Evolutionary conservation across 2,329 filamentous ascomycete species (phyloP).

Genomic region (Aspergillus flavus): DNA sequence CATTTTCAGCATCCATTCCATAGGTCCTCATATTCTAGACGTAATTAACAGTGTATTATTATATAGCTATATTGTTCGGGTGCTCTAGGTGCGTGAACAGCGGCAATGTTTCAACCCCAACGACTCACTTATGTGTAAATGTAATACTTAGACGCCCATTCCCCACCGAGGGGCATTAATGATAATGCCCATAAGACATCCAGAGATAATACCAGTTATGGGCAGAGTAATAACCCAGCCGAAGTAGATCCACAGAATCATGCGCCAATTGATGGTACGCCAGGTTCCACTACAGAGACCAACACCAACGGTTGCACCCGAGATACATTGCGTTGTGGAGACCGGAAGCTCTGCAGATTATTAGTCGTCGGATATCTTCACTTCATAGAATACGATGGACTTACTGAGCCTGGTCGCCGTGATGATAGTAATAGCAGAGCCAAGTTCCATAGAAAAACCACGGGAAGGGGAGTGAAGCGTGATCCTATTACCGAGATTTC

Average conservation of each 20-base stretch:
- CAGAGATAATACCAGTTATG: constrained; percentile 19
- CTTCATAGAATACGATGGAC: background rate
- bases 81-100: background rate
- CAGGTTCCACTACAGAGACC: constrained; percentile 24
- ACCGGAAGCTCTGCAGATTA: constrained; percentile 17
- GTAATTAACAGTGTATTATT: too few species aligned
- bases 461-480: constrained; percentile 23
- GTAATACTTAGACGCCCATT: constrained; percentile 1
- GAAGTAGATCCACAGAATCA: constrained; percentile 24
- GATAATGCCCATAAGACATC: constrained; percentile 20
- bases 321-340: constrained; percentile 24
- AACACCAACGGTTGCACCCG: constrained; percentile 22
- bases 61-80: too few species aligned
- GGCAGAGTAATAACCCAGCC: constrained; percentile 24
- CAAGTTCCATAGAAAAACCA: constrained; percentile 24
- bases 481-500: constrained; percentile 23
- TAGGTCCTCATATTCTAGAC: too few species aligned
- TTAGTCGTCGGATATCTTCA: background rate
- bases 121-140: too few species aligned
- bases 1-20: too few species aligned
- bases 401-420: constrained; percentile 21
- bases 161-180: constrained; percentile 24
- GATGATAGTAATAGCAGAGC: constrained; percentile 22
- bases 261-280: constrained; percentile 25
- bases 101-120: background rate